A percentile compares a stretch with the other conserved stretches of the same genome.
These are phyloP conservation scores for Strobilomyces dryophilus DNA, from an alignment of 768 basidiomycete species.

Conservation along the genomic window DNA sequence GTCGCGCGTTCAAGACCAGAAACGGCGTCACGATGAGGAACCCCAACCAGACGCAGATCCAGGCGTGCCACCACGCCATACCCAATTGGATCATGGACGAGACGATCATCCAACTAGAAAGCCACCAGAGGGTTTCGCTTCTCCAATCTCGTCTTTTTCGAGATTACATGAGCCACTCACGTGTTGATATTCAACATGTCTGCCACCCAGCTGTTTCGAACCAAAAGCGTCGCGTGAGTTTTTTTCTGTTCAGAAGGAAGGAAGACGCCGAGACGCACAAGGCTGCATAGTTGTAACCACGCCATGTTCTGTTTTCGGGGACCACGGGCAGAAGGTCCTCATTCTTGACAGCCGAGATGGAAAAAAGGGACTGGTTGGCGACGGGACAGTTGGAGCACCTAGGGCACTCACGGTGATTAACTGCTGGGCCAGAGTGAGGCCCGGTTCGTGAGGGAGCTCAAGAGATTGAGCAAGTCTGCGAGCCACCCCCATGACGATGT, in stretches of 20 bases:
- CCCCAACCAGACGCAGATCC: slow-evolving; percentile 73
- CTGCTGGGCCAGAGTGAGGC: slow-evolving; percentile 49
- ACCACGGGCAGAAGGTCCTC: slow-evolving; percentile 70
- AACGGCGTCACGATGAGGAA: slow-evolving; percentile 62
- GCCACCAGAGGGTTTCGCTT: neutral
- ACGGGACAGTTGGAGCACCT: neutral
- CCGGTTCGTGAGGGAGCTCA: slow-evolving; percentile 53
- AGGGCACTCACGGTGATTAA: slow-evolving; percentile 49
- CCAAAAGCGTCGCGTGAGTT: neutral
- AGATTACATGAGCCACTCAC: slow-evolving; percentile 35
- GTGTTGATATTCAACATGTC: slow-evolving; percentile 79
- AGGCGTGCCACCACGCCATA: slow-evolving; percentile 81
- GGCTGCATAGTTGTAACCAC: slow-evolving; percentile 57
- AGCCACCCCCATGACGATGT: slow-evolving; percentile 20
- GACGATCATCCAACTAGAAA: slow-evolving; percentile 66
- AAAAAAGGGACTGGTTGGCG: slow-evolving; percentile 3
- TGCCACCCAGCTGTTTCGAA: slow-evolving; percentile 61
- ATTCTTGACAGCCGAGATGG: slow-evolving; percentile 41
- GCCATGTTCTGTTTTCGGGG: slow-evolving; percentile 62
- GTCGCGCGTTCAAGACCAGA: slow-evolving; percentile 72
- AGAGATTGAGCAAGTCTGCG: slow-evolving; percentile 30
- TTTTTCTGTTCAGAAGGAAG: neutral
- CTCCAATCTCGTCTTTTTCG: neutral
- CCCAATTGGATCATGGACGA: slow-evolving; percentile 71
- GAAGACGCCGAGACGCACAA: slow-evolving; percentile 40